Evolutionary conservation across 2,329 filamentous ascomycete species (phyloP), one percentile per base, ranked within the genome.

Genomic region (Tolypocladium guangdongense): DNA sequence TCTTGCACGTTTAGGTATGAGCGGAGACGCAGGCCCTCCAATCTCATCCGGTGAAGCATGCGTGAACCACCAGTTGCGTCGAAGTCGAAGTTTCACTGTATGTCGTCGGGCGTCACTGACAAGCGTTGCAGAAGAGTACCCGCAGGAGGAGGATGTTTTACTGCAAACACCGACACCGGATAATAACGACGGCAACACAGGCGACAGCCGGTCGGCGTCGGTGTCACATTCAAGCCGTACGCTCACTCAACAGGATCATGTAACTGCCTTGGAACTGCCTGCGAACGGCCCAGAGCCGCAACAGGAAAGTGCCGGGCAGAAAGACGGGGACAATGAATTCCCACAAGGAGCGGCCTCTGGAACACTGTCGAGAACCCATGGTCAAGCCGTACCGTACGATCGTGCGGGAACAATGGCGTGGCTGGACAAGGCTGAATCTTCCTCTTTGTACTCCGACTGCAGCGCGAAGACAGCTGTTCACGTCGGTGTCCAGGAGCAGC

Each of bases 361-460:
- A 18, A 32, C 14, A 7, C 18, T 8, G 24, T 12, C 18, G 18
- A 24, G 24, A 24, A 12, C 46, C n/a, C 22, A 39, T 12, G 14
- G 20, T 24, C 47, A 38, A 27, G 1, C 20, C 10, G 20, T 35
- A 7, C 36, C 22, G 24, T 32, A 39, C 36, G 48, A 39, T 36
- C 35, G 22, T 7, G 22, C 24, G 11, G 48, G 48, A n/a, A 39
- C 36, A 7, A 20, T 39, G 8, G 22, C 36, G 14, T 32, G 22
- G 48, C 24, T 32, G 16, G 55, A 59, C n/a, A 22, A 53, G 18
- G 47, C 48, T 33, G 58, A 63, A 2, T 51, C 55, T 7, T 62
- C 60, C 2, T 62, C 62, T 16, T 18, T 60, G 7, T 62, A 62
- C 49, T 62, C 61, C 7, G 49, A 62, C 20, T 54, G 57, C 30